Conservation (phyloP, 306 rosid species). For the Rosa multiflora region DNA sequence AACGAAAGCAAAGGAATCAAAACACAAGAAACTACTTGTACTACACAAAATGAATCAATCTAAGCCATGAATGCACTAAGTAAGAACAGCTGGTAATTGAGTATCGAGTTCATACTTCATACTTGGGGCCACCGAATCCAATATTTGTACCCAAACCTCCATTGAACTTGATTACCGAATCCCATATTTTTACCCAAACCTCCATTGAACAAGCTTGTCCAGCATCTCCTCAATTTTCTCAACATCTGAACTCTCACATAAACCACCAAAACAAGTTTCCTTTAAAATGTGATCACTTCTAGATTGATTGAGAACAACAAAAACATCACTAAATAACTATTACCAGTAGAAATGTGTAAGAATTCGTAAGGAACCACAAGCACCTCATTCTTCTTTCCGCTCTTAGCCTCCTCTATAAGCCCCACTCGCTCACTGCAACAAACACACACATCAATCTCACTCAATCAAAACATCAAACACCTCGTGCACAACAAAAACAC, state of each 20-base stretch:
- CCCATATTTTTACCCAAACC: too few relatives aligned
- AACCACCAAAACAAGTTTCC: not conserved
- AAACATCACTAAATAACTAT: too few relatives aligned
- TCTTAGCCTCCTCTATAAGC: too few relatives aligned
- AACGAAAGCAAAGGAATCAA: conserved; percentile 8
- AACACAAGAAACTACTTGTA: not conserved
- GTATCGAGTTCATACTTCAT: conserved; percentile 19
- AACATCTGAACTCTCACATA: conserved; percentile 33
- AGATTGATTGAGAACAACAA: too few relatives aligned
- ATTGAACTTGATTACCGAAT: conserved; percentile 65
- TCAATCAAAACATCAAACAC: too few relatives aligned
- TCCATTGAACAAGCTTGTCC: conserved; percentile 72
- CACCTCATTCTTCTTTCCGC: too few relatives aligned
- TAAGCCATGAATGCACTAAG: not conserved
- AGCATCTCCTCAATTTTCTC: conserved; percentile 52
- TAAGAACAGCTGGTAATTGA: not conserved
- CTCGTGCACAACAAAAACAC: too few relatives aligned
- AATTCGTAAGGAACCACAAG: too few relatives aligned
- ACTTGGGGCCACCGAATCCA: conserved; percentile 65
- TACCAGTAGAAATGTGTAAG: too few relatives aligned
- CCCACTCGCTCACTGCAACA: too few relatives aligned
- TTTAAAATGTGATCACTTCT: too few relatives aligned
- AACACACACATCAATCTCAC: too few relatives aligned
- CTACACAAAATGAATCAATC: not conserved
- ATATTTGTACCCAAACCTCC: conserved; percentile 36